Evolutionary conservation across 495 filamentous ascomycete species (phyloP).

Genomic region (Letharia columbiana): DNA sequence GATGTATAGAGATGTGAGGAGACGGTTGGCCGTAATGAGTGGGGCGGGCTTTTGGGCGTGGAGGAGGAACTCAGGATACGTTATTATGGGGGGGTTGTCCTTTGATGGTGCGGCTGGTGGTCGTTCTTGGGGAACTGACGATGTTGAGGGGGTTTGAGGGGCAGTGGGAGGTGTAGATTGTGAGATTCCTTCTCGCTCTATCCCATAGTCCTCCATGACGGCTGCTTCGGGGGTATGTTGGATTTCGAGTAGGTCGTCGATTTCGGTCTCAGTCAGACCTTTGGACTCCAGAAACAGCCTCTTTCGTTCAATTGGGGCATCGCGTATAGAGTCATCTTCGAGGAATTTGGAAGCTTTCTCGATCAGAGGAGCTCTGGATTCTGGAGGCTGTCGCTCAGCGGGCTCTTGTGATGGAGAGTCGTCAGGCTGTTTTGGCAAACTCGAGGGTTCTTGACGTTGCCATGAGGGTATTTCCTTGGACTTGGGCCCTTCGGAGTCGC

Average conservation of each 20-base stretch:
- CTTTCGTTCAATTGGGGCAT: conserved; percentile 64
- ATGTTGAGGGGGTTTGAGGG: conserved; percentile 19
- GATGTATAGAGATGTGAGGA: conserved; percentile 72
- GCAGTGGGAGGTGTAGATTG: conserved; percentile 17
- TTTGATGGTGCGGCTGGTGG: conserved; percentile 26
- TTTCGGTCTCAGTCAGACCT: conserved; percentile 59
- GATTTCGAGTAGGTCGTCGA: conserved; percentile 49
- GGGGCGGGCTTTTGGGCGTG: conserved; percentile 59
- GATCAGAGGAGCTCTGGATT: conserved; percentile 41
- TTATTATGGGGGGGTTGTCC: conserved; percentile 80
- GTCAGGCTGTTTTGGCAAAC: conserved; percentile 24
- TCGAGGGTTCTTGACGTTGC: conserved; percentile 14
- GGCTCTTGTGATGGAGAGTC: conserved; percentile 27
- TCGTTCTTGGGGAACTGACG: conserved; percentile 10
- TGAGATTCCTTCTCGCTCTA: conserved; percentile 11
- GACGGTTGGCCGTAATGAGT: conserved; percentile 62
- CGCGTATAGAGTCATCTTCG: conserved; percentile 64
- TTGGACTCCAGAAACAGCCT: conserved; percentile 72
- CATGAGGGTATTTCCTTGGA: conserved; percentile 17
- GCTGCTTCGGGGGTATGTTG: conserved; percentile 8
- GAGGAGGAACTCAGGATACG: conserved; percentile 88
- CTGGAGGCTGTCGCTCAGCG: conserved; percentile 23
- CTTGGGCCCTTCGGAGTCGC: conserved; percentile 14
- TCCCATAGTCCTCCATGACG: conserved; percentile 26
- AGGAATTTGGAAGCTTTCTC: conserved; percentile 72